Evolutionary conservation across 1,139 yeast species (phyloP), one percentile per base, ranked within the genome.

Genomic region (Zygosaccharomyces sapae): DNA sequence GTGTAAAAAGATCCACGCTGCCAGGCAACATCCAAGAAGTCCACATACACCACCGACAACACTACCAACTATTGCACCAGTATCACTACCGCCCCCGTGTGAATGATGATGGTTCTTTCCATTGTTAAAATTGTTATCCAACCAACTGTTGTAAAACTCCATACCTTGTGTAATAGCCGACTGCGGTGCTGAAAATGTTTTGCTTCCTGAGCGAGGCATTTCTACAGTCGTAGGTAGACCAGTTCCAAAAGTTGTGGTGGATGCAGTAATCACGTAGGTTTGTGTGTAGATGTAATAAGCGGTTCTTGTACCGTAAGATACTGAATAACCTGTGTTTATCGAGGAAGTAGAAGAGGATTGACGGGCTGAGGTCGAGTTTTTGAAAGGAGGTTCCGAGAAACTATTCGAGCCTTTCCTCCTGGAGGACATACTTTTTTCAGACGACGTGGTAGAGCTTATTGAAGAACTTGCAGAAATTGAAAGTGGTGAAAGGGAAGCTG

Each of bases 261-360:
- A 48, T 35, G 57, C 77, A 0, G 79, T 73, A 25, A 75, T 63
- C n/a, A 63, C 66, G 50, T 67, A 73, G 1, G 62, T 56, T 54
- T 74, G 77, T 1, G 75, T 66, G 53, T 72, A 74, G 16, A 54
- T 52, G 43, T 47, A 49, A 29, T 46, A 52, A 9, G 55, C 52
- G 1, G 62, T 53, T 3, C 62, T 47, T 7, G 52, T 37, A 12
- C 47, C 47, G 29, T 46, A 44, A 4, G 56, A 48, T 12, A 54
- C 44, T 16, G 48, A 43, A 36, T 38, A 43, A 42, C 44, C 30
- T 18, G 40, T 20, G 33, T 45, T 36, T 22, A 33, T 10, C 5
- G 47, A 43, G n/a, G 49, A 29, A 3, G 44, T 16, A 16, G 44
- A 35, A 5, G 38, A 38, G 18, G 44, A 33, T 19, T 27, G 31